A percentile compares a stretch with the other conserved stretches of the same genome.
Conservation (phyloP, 176 grass and related monocot genomes). For the Eragrostis curvula region DNA sequence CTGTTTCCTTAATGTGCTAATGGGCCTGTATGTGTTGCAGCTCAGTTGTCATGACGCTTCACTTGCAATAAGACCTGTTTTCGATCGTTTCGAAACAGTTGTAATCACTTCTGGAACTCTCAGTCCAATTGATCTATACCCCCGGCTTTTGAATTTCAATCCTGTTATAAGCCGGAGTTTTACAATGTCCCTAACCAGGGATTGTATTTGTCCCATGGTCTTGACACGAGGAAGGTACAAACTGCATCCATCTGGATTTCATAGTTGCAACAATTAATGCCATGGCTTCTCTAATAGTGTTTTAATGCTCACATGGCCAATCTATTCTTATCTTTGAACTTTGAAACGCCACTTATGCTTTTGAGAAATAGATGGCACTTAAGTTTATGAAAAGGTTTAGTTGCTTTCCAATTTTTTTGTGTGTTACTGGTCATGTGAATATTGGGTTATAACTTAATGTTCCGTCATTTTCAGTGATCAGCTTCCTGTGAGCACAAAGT, state of each 20-base stretch:
- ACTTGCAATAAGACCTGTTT: conserved; percentile 92
- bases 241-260: conserved; percentile 5
- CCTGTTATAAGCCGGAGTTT: conserved; percentile 98
- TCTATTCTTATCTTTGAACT: not conserved
- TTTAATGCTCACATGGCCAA: not conserved
- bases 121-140: conserved; percentile 94
- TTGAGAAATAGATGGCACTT: not conserved
- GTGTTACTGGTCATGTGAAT: not conserved
- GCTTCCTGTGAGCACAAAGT: conserved; percentile 92
- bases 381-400: conserved; percentile 1
- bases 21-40: conserved; percentile 55
- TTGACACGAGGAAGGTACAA: conserved; percentile 93
- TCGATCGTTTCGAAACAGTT: conserved; percentile 90
- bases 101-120: conserved; percentile 97
- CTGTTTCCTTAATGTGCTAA: conserved; percentile 25
- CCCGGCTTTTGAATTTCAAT: conserved; percentile 90
- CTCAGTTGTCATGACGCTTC: conserved; percentile 98
- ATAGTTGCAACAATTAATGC: not conserved
- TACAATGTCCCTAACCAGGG: conserved; percentile 96
- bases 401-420: not conserved
- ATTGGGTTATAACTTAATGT: conserved; percentile 24
- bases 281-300: not conserved
- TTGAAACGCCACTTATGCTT: not conserved
- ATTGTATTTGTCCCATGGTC: conserved; percentile 99
- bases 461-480: conserved; percentile 79